These are phyloP conservation scores for Jatropha curcas DNA, from an alignment of 345 rosid genomes.

Conservation along the genomic window DNA sequence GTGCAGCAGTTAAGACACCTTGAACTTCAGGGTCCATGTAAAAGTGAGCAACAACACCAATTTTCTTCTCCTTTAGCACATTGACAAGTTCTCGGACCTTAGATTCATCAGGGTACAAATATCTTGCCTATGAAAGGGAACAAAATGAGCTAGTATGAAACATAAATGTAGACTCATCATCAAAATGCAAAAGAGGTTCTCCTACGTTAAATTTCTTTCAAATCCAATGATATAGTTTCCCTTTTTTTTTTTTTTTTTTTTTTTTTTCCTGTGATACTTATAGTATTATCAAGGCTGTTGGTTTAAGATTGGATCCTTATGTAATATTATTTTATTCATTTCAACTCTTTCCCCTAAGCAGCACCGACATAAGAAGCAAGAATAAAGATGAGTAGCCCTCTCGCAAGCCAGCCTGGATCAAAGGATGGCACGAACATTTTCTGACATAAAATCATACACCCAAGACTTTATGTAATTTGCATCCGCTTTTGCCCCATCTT, in stretches of 20 bases:
- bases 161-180: not conserved
- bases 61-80: slow-evolving; percentile 78
- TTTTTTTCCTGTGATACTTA: too few species aligned
- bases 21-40: slow-evolving; percentile 99
- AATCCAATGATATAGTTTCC: not conserved
- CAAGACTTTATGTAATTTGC: slow-evolving; percentile 72
- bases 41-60: slow-evolving; percentile 90
- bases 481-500: slow-evolving; percentile 95
- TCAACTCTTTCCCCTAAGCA: not conserved
- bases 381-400: slow-evolving; percentile 46
- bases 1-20: slow-evolving; percentile 91
- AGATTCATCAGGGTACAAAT: slow-evolving; percentile 68
- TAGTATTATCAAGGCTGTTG: too few species aligned
- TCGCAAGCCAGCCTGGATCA: slow-evolving; percentile 90
- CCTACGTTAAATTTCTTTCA: not conserved
- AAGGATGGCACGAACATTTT: slow-evolving; percentile 90
- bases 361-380: not conserved
- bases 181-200: not conserved
- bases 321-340: too few species aligned
- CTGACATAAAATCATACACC: slow-evolving; percentile 99
- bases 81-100: slow-evolving; percentile 68
- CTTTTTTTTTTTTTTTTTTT: too few species aligned
- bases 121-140: slow-evolving; percentile 54
- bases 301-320: too few species aligned
- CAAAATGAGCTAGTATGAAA: slow-evolving; percentile 4